Conservation (phyloP, 2,329 filamentous ascomycete species). For the Colletotrichum shisoi region DNA sequence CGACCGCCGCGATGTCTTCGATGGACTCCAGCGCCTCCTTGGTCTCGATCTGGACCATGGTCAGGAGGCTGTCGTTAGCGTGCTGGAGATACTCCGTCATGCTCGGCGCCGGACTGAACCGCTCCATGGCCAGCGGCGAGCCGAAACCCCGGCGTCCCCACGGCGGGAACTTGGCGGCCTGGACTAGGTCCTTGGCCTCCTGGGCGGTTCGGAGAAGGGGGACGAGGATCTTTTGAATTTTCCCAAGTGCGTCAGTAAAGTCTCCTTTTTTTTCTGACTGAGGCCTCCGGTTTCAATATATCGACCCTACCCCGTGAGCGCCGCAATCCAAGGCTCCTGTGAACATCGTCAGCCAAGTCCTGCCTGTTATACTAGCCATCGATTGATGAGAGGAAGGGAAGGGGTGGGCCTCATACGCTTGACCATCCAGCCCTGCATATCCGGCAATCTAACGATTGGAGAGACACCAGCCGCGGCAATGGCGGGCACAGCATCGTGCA, state of each 20-base stretch:
- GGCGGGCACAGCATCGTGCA: slow-evolving; percentile 63
- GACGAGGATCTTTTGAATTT: slow-evolving; percentile 54
- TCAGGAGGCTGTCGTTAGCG: slow-evolving; percentile 65
- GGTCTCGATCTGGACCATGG: slow-evolving; percentile 74
- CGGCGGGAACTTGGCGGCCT: slow-evolving; percentile 65
- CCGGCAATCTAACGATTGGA: slow-evolving; percentile 61
- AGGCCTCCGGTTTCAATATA: not conserved
- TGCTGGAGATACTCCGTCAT: slow-evolving; percentile 65
- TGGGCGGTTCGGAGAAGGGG: slow-evolving; percentile 64
- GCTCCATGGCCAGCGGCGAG: slow-evolving; percentile 62
- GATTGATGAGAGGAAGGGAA: not conserved
- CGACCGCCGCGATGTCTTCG: slow-evolving; percentile 67
- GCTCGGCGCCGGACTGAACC: slow-evolving; percentile 57
- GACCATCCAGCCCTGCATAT: slow-evolving; percentile 64
- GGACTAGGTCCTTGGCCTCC: slow-evolving; percentile 60
- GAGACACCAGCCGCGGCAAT: slow-evolving; percentile 58
- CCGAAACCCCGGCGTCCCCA: slow-evolving; percentile 63
- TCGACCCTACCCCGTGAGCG: slow-evolving; percentile 59
- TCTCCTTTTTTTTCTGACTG: too few relatives aligned
- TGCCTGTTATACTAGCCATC: not conserved
- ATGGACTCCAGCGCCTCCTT: slow-evolving; percentile 66
- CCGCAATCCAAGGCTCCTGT: slow-evolving; percentile 65
- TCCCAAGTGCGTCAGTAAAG: slow-evolving; percentile 18
- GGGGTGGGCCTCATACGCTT: slow-evolving; percentile 55
- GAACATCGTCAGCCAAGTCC: not conserved